A percentile compares a stretch with the other conserved stretches of the same genome.
Conservation (phyloP, 75 land plant genomes). For the Azolla pinnata region DNA sequence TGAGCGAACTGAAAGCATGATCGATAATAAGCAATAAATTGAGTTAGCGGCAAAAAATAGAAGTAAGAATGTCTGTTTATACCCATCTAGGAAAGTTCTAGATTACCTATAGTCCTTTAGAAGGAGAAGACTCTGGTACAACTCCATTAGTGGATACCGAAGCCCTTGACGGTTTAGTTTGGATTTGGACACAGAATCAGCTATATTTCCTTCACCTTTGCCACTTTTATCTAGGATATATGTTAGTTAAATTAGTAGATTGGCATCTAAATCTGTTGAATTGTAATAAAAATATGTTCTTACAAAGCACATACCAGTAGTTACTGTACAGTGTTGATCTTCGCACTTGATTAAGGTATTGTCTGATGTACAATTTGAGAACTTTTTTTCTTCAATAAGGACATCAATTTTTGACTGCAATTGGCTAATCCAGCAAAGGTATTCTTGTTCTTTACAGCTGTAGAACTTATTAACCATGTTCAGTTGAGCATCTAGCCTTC, state of each 20-base stretch:
- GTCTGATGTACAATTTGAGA: not conserved
- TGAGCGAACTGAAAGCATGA: conserved; percentile 17
- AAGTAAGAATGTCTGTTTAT: not conserved
- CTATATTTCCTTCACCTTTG: conserved; percentile 1
- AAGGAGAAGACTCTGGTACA: conserved; percentile 32
- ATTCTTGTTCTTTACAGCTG: conserved; percentile 31
- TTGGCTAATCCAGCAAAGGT: conserved; percentile 8
- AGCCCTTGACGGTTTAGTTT: conserved; percentile 15
- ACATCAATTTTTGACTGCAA: conserved; percentile 15
- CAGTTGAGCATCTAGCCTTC: conserved; percentile 26
- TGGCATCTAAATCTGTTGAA: too few species aligned
- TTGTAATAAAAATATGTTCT: not conserved
- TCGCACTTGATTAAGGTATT: not conserved
- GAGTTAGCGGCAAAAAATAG: not conserved
- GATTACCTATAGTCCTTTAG: conserved; percentile 36
- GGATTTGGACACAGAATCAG: not conserved
- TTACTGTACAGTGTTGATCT: too few species aligned
- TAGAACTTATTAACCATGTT: conserved; percentile 37
- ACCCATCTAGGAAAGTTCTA: not conserved
- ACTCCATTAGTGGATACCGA: conserved; percentile 22
- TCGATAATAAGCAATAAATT: not conserved
- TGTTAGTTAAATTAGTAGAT: not conserved
- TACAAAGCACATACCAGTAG: not conserved
- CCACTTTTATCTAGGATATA: not conserved
- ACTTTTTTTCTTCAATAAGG: conserved; percentile 1